Base-by-base conservation (phyloP, 2,329 filamentous ascomycete species). In the Macroventuria anomochaeta region DNA sequence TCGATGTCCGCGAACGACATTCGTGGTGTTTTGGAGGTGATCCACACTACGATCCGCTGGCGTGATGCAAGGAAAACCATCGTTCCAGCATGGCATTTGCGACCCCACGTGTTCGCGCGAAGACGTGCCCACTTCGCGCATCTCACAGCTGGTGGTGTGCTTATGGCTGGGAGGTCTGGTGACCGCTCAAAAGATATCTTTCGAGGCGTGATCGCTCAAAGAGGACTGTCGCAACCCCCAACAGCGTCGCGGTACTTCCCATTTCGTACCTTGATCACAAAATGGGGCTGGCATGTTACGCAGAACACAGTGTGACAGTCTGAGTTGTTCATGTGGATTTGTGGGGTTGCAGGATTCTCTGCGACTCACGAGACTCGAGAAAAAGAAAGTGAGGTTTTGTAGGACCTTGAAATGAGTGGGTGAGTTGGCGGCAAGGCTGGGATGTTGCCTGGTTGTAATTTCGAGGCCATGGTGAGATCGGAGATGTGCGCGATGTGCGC, bases 21-120 rank as follows among this genome's bases (percentile, higher is more conserved):
- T 48, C 38, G 33, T 40, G 44, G 23, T 54, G 51, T 39, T 44
- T 40, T 46, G 28, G 7, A 40, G 37, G 15, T 43, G 51, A 54
- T 54, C 28, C 46, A 54, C 51, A 54, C 34, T 26, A 49, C 25
- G 29, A 40, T 41, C 17, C 29, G 38, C 44, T 36, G 51, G 44
- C 44, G 51, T 36, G 51, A 26, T 31, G 46, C 44, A 36, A 40
- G 44, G 46, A 54, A 54, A 49, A 44, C 51, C 39, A 48, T 54
- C 4, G 40, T 46, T 32, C n/a, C 28, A 49, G 13, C 33, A 54
- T 54, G 51, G 51, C 39, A 49, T 44, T 54, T 46, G 17, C 37
- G 17, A 51, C 51, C 51, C 51, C 51, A 54, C 51, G 51, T 54
- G 51, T 54, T 54, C 44, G 46, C 51, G 51, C 51, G 51, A 17